Percentiles rank a stretch among this genome's conserved stretches.
Conservation (phyloP, 2,329 filamentous ascomycete species). For the Paramyrothecium roridum region DNA sequence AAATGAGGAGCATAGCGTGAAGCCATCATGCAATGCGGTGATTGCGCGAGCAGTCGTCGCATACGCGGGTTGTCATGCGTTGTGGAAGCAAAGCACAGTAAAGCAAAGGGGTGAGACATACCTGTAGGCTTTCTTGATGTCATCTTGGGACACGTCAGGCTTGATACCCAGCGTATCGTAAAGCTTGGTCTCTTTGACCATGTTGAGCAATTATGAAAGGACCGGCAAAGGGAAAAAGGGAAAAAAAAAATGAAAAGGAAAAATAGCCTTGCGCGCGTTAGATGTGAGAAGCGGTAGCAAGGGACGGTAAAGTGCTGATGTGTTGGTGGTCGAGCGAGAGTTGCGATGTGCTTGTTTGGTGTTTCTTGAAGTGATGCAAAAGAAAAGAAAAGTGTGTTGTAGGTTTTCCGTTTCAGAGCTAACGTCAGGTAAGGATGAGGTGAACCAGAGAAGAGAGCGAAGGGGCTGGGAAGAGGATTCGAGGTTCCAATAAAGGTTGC, state of each 20-base stretch:
- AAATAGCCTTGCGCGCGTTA: too few relatives aligned
- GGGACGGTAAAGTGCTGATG: not conserved
- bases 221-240: not conserved
- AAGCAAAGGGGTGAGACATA: conserved; percentile 38
- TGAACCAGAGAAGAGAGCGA: not conserved
- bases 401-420: not conserved
- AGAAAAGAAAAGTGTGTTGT: not conserved
- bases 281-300: too few relatives aligned
- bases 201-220: conserved; percentile 36
- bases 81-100: too few relatives aligned
- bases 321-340: not conserved
- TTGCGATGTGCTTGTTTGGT: not conserved
- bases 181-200: conserved; percentile 94
- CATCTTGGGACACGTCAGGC: conserved; percentile 79
- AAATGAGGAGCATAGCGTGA: not conserved
- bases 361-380: not conserved
- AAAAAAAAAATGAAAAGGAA: not conserved
- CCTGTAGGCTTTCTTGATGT: conserved; percentile 96
- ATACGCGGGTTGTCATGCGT: too few relatives aligned
- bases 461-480: too few relatives aligned
- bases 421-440: not conserved
- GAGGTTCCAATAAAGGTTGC: not conserved
- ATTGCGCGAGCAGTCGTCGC: not conserved
- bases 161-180: conserved; percentile 84
- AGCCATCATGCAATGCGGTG: not conserved